Conservation (phyloP, 176 grass and related monocot species). For the Hsuehochloa calcarea region DNA sequence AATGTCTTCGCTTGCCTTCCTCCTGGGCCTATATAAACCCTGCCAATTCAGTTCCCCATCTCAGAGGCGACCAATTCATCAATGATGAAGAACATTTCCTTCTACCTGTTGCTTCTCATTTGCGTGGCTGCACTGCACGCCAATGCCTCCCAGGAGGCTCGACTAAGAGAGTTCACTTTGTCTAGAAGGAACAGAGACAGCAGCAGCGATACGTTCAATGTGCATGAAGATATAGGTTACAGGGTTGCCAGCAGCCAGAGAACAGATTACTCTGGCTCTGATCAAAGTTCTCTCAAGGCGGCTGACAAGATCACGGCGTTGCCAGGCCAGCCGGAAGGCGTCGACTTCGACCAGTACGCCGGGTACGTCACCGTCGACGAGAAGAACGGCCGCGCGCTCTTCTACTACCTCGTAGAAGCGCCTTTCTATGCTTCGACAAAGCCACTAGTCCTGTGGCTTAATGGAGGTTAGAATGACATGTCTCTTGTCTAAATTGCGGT, state of each 20-base stretch:
- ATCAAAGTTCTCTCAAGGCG: constrained; percentile 27
- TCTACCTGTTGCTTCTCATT: constrained; percentile 9
- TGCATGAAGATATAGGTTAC: not conserved
- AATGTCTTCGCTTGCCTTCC: not conserved
- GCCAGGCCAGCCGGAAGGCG: constrained; percentile 42
- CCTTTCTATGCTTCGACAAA: constrained; percentile 17
- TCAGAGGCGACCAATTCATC: not conserved
- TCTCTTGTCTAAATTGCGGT: not conserved
- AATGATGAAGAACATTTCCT: constrained; percentile 11
- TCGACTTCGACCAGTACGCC: constrained; percentile 51
- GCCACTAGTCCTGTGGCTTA: constrained; percentile 66
- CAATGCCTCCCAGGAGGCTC: constrained; percentile 29
- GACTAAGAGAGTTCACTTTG: constrained; percentile 19
- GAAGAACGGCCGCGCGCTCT: constrained; percentile 42
- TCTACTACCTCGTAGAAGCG: constrained; percentile 63
- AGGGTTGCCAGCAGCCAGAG: not conserved
- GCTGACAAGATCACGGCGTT: constrained; percentile 43
- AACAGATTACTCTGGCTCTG: not conserved
- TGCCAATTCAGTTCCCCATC: not conserved
- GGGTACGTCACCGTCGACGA: constrained; percentile 52
- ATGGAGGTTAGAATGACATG: constrained; percentile 47
- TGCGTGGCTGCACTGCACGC: not conserved
- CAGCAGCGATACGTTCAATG: not conserved
- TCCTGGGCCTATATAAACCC: constrained; percentile 11
- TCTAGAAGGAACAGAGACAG: constrained; percentile 18